Conservation (phyloP, 2,329 filamentous ascomycete species). For the Xylaria sp. region DNA sequence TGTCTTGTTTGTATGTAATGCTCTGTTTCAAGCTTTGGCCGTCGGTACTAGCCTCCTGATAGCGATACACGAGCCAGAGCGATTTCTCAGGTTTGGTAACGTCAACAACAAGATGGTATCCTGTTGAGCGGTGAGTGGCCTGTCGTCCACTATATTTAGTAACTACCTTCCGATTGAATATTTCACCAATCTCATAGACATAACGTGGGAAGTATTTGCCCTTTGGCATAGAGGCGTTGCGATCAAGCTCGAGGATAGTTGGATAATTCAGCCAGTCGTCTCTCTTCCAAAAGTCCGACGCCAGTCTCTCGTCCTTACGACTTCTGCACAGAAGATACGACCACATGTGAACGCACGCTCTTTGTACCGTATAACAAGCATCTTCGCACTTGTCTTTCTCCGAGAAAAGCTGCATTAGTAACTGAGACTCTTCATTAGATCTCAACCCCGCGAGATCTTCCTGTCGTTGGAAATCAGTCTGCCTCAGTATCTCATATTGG, state of each 20-base stretch:
- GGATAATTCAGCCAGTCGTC: conserved; percentile 35
- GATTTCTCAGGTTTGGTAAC: conserved; percentile 37
- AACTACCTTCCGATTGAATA: conserved; percentile 36
- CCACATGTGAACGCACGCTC: conserved; percentile 37
- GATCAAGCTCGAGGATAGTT: conserved; percentile 36
- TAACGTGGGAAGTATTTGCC: conserved; percentile 37
- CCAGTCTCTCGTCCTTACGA: conserved; percentile 32
- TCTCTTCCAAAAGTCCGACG: conserved; percentile 36
- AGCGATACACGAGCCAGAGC: conserved; percentile 39
- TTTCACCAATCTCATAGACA: conserved; percentile 39
- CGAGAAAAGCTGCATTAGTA: conserved; percentile 37
- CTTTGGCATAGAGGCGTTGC: conserved; percentile 26
- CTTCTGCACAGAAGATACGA: conserved; percentile 36
- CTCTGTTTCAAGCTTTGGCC: conserved; percentile 32
- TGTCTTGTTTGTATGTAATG: conserved; percentile 38
- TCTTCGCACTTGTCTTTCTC: conserved; percentile 38
- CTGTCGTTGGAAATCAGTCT: conserved; percentile 34
- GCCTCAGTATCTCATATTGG: conserved; percentile 36
- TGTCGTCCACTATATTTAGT: conserved; percentile 35
- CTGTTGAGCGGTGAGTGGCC: conserved; percentile 37
- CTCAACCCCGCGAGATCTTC: conserved; percentile 33
- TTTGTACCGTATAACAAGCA: conserved; percentile 37
- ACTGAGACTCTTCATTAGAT: conserved; percentile 28
- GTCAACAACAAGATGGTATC: conserved; percentile 39
- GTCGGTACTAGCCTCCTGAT: conserved; percentile 32